Evolutionary conservation across 2,329 filamentous ascomycete species (phyloP).

Genomic region (Venturiaceae sp.): DNA sequence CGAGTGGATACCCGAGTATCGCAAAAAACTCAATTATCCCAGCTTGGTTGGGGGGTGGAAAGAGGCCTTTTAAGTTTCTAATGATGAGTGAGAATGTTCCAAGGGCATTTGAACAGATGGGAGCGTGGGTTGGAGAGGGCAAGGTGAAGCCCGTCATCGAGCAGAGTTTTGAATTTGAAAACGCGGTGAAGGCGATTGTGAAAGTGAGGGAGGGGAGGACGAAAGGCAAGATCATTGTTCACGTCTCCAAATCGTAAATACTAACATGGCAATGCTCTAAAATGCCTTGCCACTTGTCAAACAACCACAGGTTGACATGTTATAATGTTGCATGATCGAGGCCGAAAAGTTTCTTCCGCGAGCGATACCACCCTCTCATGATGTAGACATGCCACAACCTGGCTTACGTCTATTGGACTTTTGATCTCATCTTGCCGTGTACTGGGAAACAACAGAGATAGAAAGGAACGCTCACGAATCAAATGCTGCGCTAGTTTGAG

Average conservation of each 20-base stretch:
- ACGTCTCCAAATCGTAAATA: slow-evolving; percentile 11
- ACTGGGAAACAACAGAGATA: too few species aligned
- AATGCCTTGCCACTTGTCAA: too few species aligned
- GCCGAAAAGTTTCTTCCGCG: too few species aligned
- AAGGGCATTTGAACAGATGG: slow-evolving; percentile 41
- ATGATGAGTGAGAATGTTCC: slow-evolving; percentile 28
- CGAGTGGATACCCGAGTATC: neutral
- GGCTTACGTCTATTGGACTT: too few species aligned
- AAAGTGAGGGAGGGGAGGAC: slow-evolving; percentile 46
- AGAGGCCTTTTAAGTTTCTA: slow-evolving; percentile 22
- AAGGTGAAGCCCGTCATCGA: slow-evolving; percentile 50
- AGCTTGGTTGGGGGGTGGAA: slow-evolving; percentile 40
- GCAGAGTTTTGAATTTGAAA: slow-evolving; percentile 43
- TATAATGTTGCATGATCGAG: too few species aligned
- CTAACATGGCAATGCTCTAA: too few species aligned
- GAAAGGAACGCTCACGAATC: too few species aligned
- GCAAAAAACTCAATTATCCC: slow-evolving; percentile 32
- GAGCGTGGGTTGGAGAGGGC: slow-evolving; percentile 45
- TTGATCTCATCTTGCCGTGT: too few species aligned
- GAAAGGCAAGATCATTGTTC: slow-evolving; percentile 49
- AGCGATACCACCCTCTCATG: too few species aligned
- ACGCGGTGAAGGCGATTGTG: slow-evolving; percentile 43
- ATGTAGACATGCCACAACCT: too few species aligned
- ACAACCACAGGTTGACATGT: too few species aligned
- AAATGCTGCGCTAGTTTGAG: too few species aligned